A percentile compares a stretch with the other conserved stretches of the same genome.
Conservation (phyloP, 768 basidiomycete genomes). For the Panellus pusillus region DNA sequence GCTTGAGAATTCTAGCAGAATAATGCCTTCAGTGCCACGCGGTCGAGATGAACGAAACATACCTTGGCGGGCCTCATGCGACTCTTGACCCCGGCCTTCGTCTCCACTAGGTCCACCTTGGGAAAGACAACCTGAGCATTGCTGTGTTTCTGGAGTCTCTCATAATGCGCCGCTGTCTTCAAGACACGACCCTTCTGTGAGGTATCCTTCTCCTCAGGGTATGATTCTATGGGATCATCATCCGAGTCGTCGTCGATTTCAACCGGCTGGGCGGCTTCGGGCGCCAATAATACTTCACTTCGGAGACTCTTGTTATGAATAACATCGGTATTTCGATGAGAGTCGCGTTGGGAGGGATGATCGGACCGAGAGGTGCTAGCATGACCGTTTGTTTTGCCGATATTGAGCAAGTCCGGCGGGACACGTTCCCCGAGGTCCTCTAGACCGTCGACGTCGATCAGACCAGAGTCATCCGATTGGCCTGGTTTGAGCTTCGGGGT, state of each 20-base stretch:
- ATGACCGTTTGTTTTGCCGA: neutral
- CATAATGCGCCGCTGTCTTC: too few species aligned
- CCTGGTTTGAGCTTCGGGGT: neutral
- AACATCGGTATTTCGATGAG: neutral
- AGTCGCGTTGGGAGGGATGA: neutral
- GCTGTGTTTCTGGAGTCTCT: too few species aligned
- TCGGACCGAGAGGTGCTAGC: neutral
- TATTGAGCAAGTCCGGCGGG: neutral
- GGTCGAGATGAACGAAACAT: too few species aligned
- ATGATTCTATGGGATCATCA: constrained; percentile 9
- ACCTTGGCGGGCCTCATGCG: too few species aligned
- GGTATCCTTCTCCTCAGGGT: neutral
- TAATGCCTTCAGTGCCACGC: neutral
- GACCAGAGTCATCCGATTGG: neutral
- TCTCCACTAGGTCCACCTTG: too few species aligned
- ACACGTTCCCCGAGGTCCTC: constrained; percentile 3
- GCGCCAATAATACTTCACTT: neutral
- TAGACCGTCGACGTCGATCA: neutral
- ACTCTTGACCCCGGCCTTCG: neutral
- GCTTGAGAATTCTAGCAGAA: neutral
- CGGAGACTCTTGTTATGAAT: neutral
- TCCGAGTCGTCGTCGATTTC: neutral
- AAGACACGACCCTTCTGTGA: too few species aligned
- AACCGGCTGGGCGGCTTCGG: neutral
- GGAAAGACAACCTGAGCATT: too few species aligned